Conservation (phyloP, 2,329 filamentous ascomycete species). For the Fusarium secorum region DNA sequence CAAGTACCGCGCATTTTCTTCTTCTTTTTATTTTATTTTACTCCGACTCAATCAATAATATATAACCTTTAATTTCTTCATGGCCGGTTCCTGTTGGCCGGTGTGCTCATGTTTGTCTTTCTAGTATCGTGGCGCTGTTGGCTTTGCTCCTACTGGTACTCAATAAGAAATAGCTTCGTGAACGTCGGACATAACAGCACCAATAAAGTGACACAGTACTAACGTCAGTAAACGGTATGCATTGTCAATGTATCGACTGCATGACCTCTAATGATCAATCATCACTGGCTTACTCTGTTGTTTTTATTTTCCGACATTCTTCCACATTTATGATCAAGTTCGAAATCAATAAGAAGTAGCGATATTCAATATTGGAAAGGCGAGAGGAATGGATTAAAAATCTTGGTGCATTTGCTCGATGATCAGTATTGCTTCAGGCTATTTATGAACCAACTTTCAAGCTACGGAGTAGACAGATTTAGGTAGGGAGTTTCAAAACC, state of each 20-base stretch:
- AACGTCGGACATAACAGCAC: neutral
- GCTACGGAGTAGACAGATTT: neutral
- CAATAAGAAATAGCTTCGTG: neutral
- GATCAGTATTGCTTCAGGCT: constrained; percentile 27
- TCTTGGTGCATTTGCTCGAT: constrained; percentile 11
- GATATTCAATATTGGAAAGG: neutral
- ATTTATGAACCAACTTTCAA: neutral
- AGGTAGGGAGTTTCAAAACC: constrained; percentile 30
- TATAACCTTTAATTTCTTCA: neutral
- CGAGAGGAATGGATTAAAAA: neutral
- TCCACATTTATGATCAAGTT: neutral
- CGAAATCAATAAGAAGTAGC: neutral
- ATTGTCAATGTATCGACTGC: neutral
- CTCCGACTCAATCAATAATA: neutral
- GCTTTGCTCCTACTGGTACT: neutral
- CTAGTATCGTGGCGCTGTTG: neutral
- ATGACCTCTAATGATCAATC: neutral
- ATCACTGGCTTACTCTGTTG: neutral
- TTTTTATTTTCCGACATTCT: neutral
- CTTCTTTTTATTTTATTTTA: neutral
- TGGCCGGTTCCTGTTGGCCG: neutral
- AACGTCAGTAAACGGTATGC: neutral
- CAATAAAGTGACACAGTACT: neutral
- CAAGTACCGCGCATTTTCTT: neutral
- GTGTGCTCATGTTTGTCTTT: neutral